Evolutionary conservation across 495 filamentous ascomycete species (phyloP).

Genomic region (Penicillium daleae): DNA sequence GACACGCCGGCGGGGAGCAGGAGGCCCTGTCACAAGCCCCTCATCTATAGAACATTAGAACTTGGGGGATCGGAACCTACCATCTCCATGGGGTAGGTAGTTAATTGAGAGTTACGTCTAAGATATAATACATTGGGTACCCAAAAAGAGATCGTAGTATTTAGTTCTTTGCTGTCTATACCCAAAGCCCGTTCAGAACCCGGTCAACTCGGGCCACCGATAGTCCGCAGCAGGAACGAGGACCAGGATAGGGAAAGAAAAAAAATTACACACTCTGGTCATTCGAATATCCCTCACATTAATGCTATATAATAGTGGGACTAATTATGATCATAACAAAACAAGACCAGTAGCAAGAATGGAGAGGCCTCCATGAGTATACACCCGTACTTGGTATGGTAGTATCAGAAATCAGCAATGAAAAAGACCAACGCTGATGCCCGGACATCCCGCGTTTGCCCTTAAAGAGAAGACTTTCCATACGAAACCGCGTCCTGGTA

Average conservation of each 20-base stretch:
- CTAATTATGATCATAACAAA: not conserved
- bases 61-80: not conserved
- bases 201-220: not conserved
- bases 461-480: slow-evolving; percentile 10
- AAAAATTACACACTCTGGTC: not conserved
- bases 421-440: not conserved
- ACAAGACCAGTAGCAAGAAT: not conserved
- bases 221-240: not conserved
- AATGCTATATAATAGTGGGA: not conserved
- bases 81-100: not conserved
- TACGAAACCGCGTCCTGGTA: slow-evolving; percentile 28
- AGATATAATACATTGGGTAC: slow-evolving; percentile 2
- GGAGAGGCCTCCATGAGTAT: not conserved
- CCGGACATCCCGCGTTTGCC: slow-evolving; percentile 25
- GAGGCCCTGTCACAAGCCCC: slow-evolving; percentile 2
- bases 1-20: slow-evolving; percentile 6
- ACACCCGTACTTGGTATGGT: not conserved
- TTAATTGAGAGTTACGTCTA: not conserved
- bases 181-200: not conserved
- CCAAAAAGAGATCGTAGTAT: not conserved
- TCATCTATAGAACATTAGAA: not conserved
- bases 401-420: not conserved
- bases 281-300: not conserved
- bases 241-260: not conserved
- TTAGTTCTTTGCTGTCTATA: not conserved